Conservation (phyloP, 805 yeast species). For the Yarrowia sp. region DNA sequence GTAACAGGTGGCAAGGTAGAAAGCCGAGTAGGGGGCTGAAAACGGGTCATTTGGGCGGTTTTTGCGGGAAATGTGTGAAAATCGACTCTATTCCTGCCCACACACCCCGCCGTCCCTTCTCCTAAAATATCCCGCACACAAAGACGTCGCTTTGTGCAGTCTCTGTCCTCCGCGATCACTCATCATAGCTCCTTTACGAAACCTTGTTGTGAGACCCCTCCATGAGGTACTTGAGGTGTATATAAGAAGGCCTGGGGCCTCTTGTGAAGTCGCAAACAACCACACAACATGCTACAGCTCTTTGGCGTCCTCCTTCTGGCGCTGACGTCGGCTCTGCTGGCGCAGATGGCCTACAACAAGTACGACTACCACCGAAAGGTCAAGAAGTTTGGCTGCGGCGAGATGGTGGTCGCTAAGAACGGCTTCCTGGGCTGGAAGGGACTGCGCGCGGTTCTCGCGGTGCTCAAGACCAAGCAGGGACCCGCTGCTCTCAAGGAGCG, state of each 20-base stretch:
- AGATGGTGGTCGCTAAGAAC: not conserved
- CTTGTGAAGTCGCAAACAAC: no score
- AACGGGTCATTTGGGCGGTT: no score
- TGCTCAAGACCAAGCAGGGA: not conserved
- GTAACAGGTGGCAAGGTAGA: not conserved
- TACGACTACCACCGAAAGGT: constrained; percentile 18
- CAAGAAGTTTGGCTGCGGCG: constrained; percentile 14
- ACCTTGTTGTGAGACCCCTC: constrained; percentile 6
- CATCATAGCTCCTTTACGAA: not conserved
- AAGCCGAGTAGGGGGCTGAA: no score
- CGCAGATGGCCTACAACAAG: constrained; percentile 19
- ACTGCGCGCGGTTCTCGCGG: not conserved
- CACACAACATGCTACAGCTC: constrained; percentile 2
- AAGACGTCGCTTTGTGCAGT: no score
- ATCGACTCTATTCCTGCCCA: no score
- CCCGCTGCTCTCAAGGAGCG: not conserved
- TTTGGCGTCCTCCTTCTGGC: constrained; percentile 9
- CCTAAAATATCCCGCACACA: no score
- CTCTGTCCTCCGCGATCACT: not conserved
- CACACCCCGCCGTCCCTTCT: no score
- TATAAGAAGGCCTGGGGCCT: not conserved
- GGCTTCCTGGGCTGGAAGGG: constrained; percentile 23
- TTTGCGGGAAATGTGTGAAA: no score
- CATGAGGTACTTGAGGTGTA: not conserved
- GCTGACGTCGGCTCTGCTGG: not conserved